Evolutionary conservation across 2,329 filamentous ascomycete species (phyloP), one percentile per base, ranked within the genome.

Genomic region (Penicillium polonicum): DNA sequence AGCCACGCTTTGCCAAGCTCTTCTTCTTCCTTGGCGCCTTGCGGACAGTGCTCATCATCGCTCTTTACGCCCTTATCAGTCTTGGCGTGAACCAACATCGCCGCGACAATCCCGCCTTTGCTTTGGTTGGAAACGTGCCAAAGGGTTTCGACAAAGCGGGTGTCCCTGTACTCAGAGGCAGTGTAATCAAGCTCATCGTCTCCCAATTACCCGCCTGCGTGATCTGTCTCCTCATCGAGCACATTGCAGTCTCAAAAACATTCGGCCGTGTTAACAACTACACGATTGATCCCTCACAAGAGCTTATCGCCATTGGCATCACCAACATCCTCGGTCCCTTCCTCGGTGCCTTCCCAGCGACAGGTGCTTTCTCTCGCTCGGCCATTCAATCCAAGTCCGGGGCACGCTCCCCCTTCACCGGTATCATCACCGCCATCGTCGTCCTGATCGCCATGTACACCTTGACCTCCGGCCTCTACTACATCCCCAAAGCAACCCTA

Each of bases 201-300:
- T 79, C 81, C 38, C 83, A 96, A 61, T 78, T 97, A 5, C 92
- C 92, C 0, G 89, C 89, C 5, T 87, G 88, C 0, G 86, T 96
- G 55, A 94, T 96, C 63, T 91, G 97, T 15, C 80, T 96, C 58
- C 82, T 97, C 23, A 92, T 96, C 60, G 92, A 97, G 75, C 92
- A 97, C 71, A 95, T 97, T 66, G 91, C 92, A 44, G 96, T 96
- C 60, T 90, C 92, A 8, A 97, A 97, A 72, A 96, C 92, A 0
- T 97, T 97, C 66, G 92, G 92, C 7, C 84, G 92, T 52, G 84
- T 96, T 68, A 96, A 96, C 79, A 95, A 95, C 76, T 97, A 97
- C 75, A 87, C 85, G 12, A 96, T 97, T 72, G 87, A 96, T 66
- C 91, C 92, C 0, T 96, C 92, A 0, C 92, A 97, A 73, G 92